Evolutionary conservation across 2,329 filamentous ascomycete genomes (phyloP).

Genomic region (Aciculosporium take): DNA sequence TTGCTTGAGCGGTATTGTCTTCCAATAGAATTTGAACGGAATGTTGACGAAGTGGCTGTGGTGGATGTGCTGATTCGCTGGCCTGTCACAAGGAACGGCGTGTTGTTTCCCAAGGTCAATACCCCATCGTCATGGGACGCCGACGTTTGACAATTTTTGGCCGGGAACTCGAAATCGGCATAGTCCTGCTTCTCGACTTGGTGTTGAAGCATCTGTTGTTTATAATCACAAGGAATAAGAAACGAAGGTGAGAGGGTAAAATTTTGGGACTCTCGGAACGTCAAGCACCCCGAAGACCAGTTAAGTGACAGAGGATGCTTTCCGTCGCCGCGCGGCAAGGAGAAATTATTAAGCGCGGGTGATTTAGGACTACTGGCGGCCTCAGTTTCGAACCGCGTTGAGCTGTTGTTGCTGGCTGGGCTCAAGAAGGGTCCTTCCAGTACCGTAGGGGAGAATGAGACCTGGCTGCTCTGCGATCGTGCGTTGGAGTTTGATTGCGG

Average conservation of each 20-base stretch:
- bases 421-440: slow-evolving; percentile 35
- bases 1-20: slow-evolving; percentile 39
- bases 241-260: slow-evolving; percentile 47
- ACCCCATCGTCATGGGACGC: slow-evolving; percentile 10
- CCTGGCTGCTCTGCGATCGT: slow-evolving; percentile 10
- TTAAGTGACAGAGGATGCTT: slow-evolving; percentile 19
- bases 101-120: slow-evolving; percentile 7
- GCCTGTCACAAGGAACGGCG: slow-evolving; percentile 12
- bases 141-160: slow-evolving; percentile 5
- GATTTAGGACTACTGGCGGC: slow-evolving; percentile 28
- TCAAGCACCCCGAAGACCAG: slow-evolving; percentile 33
- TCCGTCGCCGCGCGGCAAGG: slow-evolving; percentile 28
- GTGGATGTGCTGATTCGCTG: slow-evolving; percentile 42
- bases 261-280: slow-evolving; percentile 44
- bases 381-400: slow-evolving; percentile 27
- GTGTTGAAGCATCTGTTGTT: slow-evolving; percentile 34
- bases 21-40: slow-evolving; percentile 31
- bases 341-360: slow-evolving; percentile 34
- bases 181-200: slow-evolving; percentile 15
- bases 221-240: slow-evolving; percentile 46
- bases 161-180: slow-evolving; percentile 19
- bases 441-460: slow-evolving; percentile 12
- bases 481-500: slow-evolving; percentile 9
- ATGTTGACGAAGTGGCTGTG: slow-evolving; percentile 33
- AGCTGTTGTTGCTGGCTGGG: slow-evolving; percentile 27